Base-by-base conservation (phyloP, 2,329 filamentous ascomycete species). In the Thermomyces lanuginosus region DNA sequence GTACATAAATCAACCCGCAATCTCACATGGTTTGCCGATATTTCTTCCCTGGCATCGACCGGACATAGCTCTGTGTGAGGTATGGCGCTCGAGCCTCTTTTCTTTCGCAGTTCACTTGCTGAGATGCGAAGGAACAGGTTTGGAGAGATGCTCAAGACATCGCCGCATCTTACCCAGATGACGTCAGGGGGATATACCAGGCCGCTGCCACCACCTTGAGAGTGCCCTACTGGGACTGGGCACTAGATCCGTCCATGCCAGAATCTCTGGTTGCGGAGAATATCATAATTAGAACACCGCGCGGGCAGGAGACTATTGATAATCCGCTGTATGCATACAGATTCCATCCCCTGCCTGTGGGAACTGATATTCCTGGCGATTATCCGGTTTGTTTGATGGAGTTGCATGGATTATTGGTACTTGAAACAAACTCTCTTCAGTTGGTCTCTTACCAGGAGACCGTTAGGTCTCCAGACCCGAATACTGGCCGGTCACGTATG, bases 21-120 rank as follows among this genome's bases (percentile, higher is more conserved):
- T n/a, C 48, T 69, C 69, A 8, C 82, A 92, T 51, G 67, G 63
- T 13, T 78, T 76, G 1, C 69, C 75, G 21, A 56, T 89, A 9
- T 89, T 92, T 46, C 69, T 76, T 20, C 66, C 73, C 20, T 91
- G 82, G 82, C 82, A 92, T 59, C 69, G 82, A 26, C 77, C 80
- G 1, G 91, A 86, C 49, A 58, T 89, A 29, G 59, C 67, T 6
- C 51, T 76, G 6, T 71, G 57, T 36, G 63, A 76, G 53, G 66
- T 67, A 38, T 25, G 43, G 27, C 13, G 16, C 12, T 16, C 21
- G 26, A 16, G 29, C 23, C 6, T 8, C 5, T 20, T 6, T 10
- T 7, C 21, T 7, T 6, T 23, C 9, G 21, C 21, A 20, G 18
- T 20, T 23, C 6, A 25, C 14, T 25, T 6, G 5, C 17, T 6